A percentile compares a stretch with the other conserved stretches of the same genome.
These are phyloP conservation scores for Metschnikowia orientalis DNA, from an alignment of 805 yeast genomes.

Conservation along the genomic window DNA sequence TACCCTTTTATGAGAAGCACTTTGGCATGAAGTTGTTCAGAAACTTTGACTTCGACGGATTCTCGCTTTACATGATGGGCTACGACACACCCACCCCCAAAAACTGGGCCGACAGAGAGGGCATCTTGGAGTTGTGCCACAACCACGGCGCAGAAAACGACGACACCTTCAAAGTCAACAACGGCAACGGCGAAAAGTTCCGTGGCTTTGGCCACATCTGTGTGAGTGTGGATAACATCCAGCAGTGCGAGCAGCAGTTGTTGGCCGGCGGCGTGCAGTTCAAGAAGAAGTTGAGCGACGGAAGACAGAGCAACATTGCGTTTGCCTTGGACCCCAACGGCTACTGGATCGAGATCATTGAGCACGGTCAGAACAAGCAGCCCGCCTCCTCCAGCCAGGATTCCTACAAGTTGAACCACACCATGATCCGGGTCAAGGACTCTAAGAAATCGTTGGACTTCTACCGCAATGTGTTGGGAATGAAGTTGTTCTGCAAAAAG, in stretches of 20 bases:
- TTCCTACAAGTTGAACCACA: slow-evolving; percentile 67
- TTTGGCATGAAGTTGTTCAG: slow-evolving; percentile 68
- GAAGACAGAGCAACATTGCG: slow-evolving; percentile 90
- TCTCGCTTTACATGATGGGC: slow-evolving; percentile 67
- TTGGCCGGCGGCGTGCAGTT: slow-evolving; percentile 63
- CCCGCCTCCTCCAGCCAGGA: slow-evolving; percentile 36
- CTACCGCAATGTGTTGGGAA: slow-evolving; percentile 74
- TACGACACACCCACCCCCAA: slow-evolving; percentile 43
- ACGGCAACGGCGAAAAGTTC: slow-evolving; percentile 80
- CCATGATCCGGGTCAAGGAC: slow-evolving; percentile 92
- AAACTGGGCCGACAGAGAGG: slow-evolving; percentile 47
- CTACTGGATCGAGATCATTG: slow-evolving; percentile 91
- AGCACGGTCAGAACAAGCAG: slow-evolving; percentile 43
- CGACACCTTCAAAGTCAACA: slow-evolving; percentile 52
- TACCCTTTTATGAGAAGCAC: slow-evolving; percentile 66
- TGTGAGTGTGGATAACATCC: slow-evolving; percentile 78
- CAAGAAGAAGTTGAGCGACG: slow-evolving; percentile 81
- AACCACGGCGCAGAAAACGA: slow-evolving; percentile 68
- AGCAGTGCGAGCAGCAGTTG: slow-evolving; percentile 52
- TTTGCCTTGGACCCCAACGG: slow-evolving; percentile 94
- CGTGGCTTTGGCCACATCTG: slow-evolving; percentile 96
- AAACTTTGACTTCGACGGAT: slow-evolving; percentile 48
- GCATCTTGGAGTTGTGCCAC: slow-evolving; percentile 82
- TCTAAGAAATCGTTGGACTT: slow-evolving; percentile 70
- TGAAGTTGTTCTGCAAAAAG: slow-evolving; percentile 59